Evolutionary conservation across 2,329 filamentous ascomycete genomes (phyloP), one percentile per base, ranked within the genome.

Genomic region (Alternaria incomplexa): DNA sequence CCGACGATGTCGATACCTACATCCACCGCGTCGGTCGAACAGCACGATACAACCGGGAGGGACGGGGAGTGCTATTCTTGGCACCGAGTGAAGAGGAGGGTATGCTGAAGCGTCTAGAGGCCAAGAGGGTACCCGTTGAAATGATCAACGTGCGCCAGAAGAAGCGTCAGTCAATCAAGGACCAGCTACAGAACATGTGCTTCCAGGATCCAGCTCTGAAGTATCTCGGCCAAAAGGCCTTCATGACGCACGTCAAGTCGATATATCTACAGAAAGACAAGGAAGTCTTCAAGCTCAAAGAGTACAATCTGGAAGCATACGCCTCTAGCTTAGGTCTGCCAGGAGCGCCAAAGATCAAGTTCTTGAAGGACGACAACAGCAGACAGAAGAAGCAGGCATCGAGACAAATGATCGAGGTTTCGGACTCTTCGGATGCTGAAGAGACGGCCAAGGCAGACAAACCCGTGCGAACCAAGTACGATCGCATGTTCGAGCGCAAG

Each of bases 1-100:
- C 96, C 0, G 96, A 99, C 79, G 95, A 99, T 78, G 91, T 92
- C 5, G 96, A 98, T 74, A 99, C 96, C 0, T 99, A 99, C 75
- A 98, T 99, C 70, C 96, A 99, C 81, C 89, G 96, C 62, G 95
- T 97, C 5, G 96, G 96, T 2, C 89, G 96, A 28, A 98, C 96
- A 17, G 96, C 96, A n/a, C 88, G 95, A 22, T 98, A 96, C 79
- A 91, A 97, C 73, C 91, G 91, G 67, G 89, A 93, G 56, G 96
- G 96, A 8, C 89, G 91, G 43, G 95, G 96, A 1, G 93, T 98
- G 1, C 80, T 99, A 0, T 97, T 99, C 79, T 83, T 99, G 0
- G 93, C 97, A 58, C 95, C 96, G 0, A 96, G 89, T 70, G 96
- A 99, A 80, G 95, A 97, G 78, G 86, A 89, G 61, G 94, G 92